Conservation (phyloP, 2,329 filamentous ascomycete genomes). For the Apiospora kogelbergensis region DNA sequence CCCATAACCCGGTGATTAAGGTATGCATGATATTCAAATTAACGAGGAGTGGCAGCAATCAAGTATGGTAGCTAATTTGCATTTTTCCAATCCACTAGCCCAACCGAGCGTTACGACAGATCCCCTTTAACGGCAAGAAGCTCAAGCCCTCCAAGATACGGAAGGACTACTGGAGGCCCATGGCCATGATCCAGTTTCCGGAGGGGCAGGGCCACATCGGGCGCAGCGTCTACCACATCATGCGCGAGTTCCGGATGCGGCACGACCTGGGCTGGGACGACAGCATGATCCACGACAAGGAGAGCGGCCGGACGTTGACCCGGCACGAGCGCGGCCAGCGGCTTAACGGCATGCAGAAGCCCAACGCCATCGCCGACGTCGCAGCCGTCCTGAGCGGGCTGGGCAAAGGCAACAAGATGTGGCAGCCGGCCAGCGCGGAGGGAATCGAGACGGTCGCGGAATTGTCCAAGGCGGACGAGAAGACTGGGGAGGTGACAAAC, state of each 20-base stretch:
- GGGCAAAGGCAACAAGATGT: conserved; percentile 52
- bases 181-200: conserved; percentile 61
- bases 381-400: conserved; percentile 55
- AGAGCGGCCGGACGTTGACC: conserved; percentile 33
- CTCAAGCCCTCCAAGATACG: conserved; percentile 61
- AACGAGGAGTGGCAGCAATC: neutral
- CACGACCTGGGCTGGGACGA: conserved; percentile 63
- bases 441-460: conserved; percentile 20
- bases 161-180: conserved; percentile 65
- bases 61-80: neutral
- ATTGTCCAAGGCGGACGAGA: conserved; percentile 15
- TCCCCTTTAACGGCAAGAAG: conserved; percentile 67
- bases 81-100: conserved; percentile 17
- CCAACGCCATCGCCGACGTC: conserved; percentile 63
- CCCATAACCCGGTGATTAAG: conserved; percentile 44
- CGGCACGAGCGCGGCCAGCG: conserved; percentile 46
- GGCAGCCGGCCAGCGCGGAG: conserved; percentile 18
- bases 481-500: conserved; percentile 14
- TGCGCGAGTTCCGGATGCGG: conserved; percentile 62
- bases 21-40: conserved; percentile 33
- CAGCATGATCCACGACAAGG: conserved; percentile 41
- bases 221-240: conserved; percentile 59
- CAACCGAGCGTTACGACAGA: conserved; percentile 24
- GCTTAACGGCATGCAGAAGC: conserved; percentile 57
- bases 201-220: conserved; percentile 52